These are phyloP conservation scores for Endotrypanum monterogeii DNA, from an alignment of 208 protist species.

Conservation along the genomic window DNA sequence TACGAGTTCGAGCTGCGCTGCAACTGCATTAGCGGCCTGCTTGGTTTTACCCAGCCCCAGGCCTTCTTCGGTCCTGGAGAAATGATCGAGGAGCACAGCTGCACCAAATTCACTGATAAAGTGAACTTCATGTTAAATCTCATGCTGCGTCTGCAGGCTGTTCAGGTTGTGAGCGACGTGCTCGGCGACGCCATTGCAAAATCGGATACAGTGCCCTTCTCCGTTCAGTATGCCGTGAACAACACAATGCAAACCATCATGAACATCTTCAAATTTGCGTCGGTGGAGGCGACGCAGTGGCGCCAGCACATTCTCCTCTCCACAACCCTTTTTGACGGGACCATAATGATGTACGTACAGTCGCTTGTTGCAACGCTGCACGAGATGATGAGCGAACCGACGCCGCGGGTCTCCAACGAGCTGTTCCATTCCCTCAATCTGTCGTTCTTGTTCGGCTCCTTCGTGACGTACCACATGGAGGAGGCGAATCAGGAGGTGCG, in stretches of 20 bases:
- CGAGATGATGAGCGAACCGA: conserved; percentile 28
- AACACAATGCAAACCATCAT: conserved; percentile 90
- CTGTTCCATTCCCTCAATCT: conserved; percentile 78
- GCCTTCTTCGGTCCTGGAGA: conserved; percentile 81
- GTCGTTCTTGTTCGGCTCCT: conserved; percentile 76
- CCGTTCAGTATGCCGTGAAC: conserved; percentile 56
- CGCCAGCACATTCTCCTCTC: conserved; percentile 91
- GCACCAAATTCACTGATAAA: conserved; percentile 88
- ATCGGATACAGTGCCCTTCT: conserved; percentile 9
- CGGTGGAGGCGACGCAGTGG: conserved; percentile 72
- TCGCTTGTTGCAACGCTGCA: conserved; percentile 54
- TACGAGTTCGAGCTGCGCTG: conserved; percentile 90
- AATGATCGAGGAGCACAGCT: conserved; percentile 77
- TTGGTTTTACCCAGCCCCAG: conserved; percentile 91
- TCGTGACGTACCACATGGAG: conserved; percentile 87
- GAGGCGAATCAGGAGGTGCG: conserved; percentile 60
- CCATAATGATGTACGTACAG: conserved; percentile 71
- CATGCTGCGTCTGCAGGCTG: conserved; percentile 85
- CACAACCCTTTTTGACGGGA: conserved; percentile 81
- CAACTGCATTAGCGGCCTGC: conserved; percentile 88
- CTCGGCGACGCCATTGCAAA: conserved; percentile 63
- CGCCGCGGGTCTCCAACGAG: conserved; percentile 42
- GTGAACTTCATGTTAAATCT: conserved; percentile 83
- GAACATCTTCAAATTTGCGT: conserved; percentile 92
- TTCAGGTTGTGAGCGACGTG: conserved; percentile 87